Base-by-base conservation (phyloP, 2,329 filamentous ascomycete species). In the Sordariomycetes sp. region DNA sequence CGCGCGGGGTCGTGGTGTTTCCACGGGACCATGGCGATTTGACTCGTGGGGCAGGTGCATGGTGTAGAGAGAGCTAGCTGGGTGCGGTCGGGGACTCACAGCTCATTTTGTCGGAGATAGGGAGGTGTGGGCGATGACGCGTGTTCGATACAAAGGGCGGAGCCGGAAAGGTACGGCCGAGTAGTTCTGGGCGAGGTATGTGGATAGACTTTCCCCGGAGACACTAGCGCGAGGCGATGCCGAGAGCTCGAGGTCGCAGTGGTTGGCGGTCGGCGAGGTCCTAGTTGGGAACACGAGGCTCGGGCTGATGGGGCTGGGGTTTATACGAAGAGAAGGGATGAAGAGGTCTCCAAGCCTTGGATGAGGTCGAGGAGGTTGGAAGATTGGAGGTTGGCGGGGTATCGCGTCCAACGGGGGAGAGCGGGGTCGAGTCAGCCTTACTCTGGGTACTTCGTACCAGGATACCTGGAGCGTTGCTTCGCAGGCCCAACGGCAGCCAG, bases 91-190 rank as follows among this genome's bases (percentile, higher is more conserved):
- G 24, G 24, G 48, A 71, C 71, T 71, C 65, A 73, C 71, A 72
- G 62, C 69, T 72, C 71, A 73, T 73, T 57, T 65, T 65, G 62
- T 54, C 53, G 45, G 45, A 24, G n/a, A 13, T 50, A 22, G 39
- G n/a, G 39, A 51, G 3, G 45, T 35, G 22, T 12, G 24, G 25
- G 28, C 35, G 54, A 32, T 22, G 55, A 55, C 48, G 36, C 52
- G 15, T n/a, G 55, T n/a, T 57, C 52, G 52, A 52, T 12, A 20
- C 10, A 50, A 50, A 20, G 22, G 45, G 17, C 22, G n/a, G 22
- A 20, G n/a, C 45, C n/a, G 45, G 5, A 20, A 24, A 50, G 45
- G 20, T 10, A 50, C 45, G 12, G n/a, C n/a, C 20, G 12, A 50
- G 12, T 20, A 22, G 45, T 50, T 24, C 12, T 20, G 10, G 3